Evolutionary conservation across 768 basidiomycete species (phyloP), one percentile per base, ranked within the genome.

Genomic region (Boletus pseudo-olivaceus): DNA sequence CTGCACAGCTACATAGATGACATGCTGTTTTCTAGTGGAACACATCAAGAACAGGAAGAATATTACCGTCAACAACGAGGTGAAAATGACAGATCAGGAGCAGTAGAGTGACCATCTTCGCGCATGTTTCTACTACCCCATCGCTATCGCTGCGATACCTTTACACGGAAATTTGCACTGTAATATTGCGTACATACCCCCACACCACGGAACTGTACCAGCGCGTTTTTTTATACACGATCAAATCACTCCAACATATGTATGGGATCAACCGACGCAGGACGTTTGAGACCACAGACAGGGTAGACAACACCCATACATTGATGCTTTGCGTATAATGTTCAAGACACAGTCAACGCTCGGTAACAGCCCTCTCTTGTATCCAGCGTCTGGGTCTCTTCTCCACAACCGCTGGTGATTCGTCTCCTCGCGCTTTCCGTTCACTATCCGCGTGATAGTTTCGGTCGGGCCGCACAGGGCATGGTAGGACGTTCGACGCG

Each of bases 341-440:
- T 48, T 42, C 41, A 10, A 41, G 51, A 53, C 14, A 39, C 41
- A 15, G 23, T 60, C 44, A 65, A 52, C 39, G 56, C 39, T 62
- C 62, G 17, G 60, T 33, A 34, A 62, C 50, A 43, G 37, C 41
- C 58, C 72, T 87, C 71, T 93, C 90, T 71, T 90, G 86, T 66
- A 93, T 91, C 90, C 90, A 93, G 59, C 87, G 78, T 62, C 82
- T 78, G 12, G 87, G 85, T 48, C 79, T 74, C 72, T 82, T 89
- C 60, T 85, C 80, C 20, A 77, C 78, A 27, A 84, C 78, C 33
- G 76, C 75, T 33, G 64, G 55, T 23, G 57, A 51, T 44, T 49
- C 58, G 55, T 49, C 47, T 55, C 70, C 61, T 49, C 62, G 66
- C 40, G 64, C 52, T 55, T 60, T 60, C 51, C 61, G 62, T 27